Evolutionary conservation across 768 basidiomycete species (phyloP).

Genomic region (Termitomyces eurrhizus): DNA sequence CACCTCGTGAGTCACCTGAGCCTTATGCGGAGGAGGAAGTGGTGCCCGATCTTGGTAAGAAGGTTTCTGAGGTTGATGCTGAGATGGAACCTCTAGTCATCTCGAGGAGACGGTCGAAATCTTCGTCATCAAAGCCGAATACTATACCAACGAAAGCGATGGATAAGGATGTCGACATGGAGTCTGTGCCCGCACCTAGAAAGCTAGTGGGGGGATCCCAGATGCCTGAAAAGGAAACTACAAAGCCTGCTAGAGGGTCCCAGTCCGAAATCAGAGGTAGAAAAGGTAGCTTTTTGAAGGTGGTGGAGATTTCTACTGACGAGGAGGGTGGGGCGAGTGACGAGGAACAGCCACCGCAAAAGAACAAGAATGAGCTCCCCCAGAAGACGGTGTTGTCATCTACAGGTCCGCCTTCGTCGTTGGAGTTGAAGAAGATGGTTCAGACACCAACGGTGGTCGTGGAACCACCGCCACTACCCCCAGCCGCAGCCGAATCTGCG

Average conservation of each 20-base stretch:
- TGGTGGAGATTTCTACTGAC: conserved; percentile 40
- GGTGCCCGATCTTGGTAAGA: background rate
- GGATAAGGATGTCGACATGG: conserved; percentile 6
- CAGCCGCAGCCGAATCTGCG: background rate
- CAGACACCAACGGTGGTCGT: background rate
- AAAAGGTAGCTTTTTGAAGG: conserved; percentile 21
- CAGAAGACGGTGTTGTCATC: conserved; percentile 5
- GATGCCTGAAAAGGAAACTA: background rate
- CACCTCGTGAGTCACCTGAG: conserved; percentile 3
- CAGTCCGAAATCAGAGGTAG: conserved; percentile 10
- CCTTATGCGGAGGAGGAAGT: background rate
- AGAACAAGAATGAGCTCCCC: background rate
- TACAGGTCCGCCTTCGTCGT: background rate
- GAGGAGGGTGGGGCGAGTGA: conserved; percentile 28
- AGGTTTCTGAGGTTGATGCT: background rate
- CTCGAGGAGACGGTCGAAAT: conserved; percentile 11
- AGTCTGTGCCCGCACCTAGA: background rate
- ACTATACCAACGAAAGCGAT: background rate
- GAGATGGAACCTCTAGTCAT: conserved; percentile 11
- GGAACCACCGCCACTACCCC: background rate
- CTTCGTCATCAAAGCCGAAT: background rate
- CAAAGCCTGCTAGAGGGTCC: background rate
- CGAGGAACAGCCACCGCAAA: conserved; percentile 10
- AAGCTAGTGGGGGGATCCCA: background rate
- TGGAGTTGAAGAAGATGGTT: background rate